Base-by-base conservation (phyloP, 2,329 filamentous ascomycete genomes). In the Venturiaceae sp. region DNA sequence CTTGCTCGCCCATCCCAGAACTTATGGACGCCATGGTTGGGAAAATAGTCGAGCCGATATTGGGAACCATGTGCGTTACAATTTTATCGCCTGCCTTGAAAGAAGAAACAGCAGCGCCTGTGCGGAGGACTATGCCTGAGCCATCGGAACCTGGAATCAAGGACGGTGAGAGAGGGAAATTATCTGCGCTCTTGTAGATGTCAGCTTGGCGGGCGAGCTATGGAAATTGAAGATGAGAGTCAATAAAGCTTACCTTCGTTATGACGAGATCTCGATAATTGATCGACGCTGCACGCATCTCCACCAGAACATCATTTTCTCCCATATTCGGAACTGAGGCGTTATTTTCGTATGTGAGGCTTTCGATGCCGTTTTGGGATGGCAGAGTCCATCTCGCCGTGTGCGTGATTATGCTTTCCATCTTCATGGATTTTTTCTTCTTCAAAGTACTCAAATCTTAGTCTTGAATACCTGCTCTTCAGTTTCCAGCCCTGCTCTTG, bases 1-100 rank as follows among this genome's bases (percentile, higher is more conserved):
- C 59, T 11, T 77, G 77, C 54, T 86, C 87, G 58, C 88, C 88
- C 1, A 91, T 79, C 2, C 86, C 86, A 0, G 83, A 83, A 0
- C 60, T 58, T 2, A 77, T 62, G 26, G 68, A 66, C 11, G 66
- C 53, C n/a, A 62, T 63, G 26, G 74, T 72, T 13, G 82, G 68
- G 1, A 73, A 72, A 41, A 78, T 80, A 23, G 72, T 79, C 53
- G 58, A 5, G 4, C 13, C 14, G 21, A 36, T 46, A 19, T 8
- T 34, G 3, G 57, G 57, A 26, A 44, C 55, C 34, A 82, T 72
- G 63, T 83, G 81, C 0, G 83, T 86, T 28, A 76, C 66, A 2
- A 86, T 82, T 53, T 79, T 77, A 66, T 85, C 83, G 23, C 79
- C 83, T 62, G 71, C 71, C 66, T 80, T 77, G 74, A 83, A 84